Conservation (phyloP, 495 filamentous ascomycete genomes). For the Talaromyces ruber region DNA sequence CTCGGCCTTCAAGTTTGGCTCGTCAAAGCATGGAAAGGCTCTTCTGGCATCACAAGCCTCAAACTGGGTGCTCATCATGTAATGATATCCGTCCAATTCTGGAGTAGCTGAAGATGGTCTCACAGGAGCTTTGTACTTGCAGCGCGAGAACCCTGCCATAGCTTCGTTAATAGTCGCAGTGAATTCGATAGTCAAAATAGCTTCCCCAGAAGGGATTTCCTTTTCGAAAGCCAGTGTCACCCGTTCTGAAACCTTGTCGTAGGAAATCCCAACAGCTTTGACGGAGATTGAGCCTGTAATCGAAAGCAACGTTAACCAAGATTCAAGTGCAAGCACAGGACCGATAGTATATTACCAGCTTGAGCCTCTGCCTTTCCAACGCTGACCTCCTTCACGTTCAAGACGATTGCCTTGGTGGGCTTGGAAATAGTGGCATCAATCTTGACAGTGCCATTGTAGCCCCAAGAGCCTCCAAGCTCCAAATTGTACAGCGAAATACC, state of each 20-base stretch:
- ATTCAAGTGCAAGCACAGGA: neutral
- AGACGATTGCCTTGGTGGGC: conserved; percentile 58
- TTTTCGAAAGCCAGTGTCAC: conserved; percentile 63
- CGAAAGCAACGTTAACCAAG: neutral
- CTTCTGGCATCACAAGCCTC: conserved; percentile 91
- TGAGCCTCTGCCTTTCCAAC: conserved; percentile 28
- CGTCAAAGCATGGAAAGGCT: conserved; percentile 96
- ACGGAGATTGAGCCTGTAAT: conserved; percentile 15
- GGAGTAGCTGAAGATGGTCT: conserved; percentile 62
- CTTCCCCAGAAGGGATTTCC: conserved; percentile 52
- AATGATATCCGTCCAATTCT: conserved; percentile 69
- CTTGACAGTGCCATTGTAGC: conserved; percentile 72
- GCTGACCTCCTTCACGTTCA: conserved; percentile 53
- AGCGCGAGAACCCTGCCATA: conserved; percentile 95
- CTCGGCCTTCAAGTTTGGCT: conserved; percentile 92
- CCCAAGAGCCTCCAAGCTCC: conserved; percentile 62
- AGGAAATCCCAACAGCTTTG: conserved; percentile 57
- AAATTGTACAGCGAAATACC: conserved; percentile 71
- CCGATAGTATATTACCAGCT: conserved; percentile 20
- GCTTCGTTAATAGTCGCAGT: conserved; percentile 83
- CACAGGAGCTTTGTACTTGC: conserved; percentile 78
- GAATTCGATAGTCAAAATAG: conserved; percentile 60
- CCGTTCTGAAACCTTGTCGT: conserved; percentile 73
- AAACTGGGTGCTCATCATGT: conserved; percentile 96
- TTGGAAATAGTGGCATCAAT: conserved; percentile 53